Evolutionary conservation across 192 early-diverging fungal species (phyloP), one percentile per base, ranked within the genome.

Genomic region (Coemansia sp.): DNA sequence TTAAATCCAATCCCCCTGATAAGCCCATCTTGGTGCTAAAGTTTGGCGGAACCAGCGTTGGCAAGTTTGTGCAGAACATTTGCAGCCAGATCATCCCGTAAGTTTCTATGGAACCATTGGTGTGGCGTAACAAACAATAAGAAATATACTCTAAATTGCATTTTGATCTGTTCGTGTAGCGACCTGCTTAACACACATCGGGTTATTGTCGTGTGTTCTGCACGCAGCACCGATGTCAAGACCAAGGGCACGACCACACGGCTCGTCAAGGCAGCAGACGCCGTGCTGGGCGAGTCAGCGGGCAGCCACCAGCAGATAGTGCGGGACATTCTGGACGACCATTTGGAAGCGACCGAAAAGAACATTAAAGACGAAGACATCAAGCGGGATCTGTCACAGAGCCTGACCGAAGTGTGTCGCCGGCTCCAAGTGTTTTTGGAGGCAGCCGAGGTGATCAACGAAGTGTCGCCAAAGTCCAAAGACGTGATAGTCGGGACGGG

Each of bases 11-110:
- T 49, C 72, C 74, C 4, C 47, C 69, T 16, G 37, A 67, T 25
- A 73, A 75, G 49, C 89, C 88, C 41, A 88, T 86, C 80, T 65
- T 90, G 60, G 91, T 90, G 38, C 89, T 91, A 71, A 99, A 99
- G 85, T 99, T 94, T 87, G 97, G 97, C 62, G 95, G 97, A 26
- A 99, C 97, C 31, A 91, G 88, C 62, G 92, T 99, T 31, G 95
- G 97, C 59, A 94, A 90, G 71, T 90, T 89, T 68, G 62, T 90
- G 11, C 85, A 90, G 26, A 86, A 77, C 56, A 90, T 92, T 55
- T 83, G 87, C 54, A 83, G 83, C 64, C 84, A 80, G 64, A 94
- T 98, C 67, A 87, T 97, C 55, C 90, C 88, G 93, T 94, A 86
- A 81, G 88, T 85, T 38, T 14, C 27, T 37, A 39, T 22, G 0